Evolutionary conservation across 108 stramenopile genomes (phyloP).

Genomic region (Craspedostauros australis): DNA sequence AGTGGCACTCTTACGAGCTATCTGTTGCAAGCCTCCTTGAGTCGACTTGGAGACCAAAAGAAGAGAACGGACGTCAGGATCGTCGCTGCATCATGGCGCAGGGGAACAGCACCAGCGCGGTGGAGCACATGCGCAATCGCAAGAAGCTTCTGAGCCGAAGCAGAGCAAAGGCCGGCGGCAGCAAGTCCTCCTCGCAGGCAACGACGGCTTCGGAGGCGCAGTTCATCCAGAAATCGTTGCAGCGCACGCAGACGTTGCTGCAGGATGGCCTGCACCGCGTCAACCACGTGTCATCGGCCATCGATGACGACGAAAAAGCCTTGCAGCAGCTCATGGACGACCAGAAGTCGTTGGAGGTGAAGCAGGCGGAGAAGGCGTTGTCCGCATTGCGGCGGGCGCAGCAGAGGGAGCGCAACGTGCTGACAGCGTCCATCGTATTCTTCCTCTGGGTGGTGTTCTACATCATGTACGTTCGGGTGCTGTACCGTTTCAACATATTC

Average conservation of each 20-base stretch:
- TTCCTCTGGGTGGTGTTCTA: constrained; percentile 43
- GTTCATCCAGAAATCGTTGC: constrained; percentile 40
- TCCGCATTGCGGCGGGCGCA: constrained; percentile 39
- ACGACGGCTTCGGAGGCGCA: constrained; percentile 59
- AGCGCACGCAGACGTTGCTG: constrained; percentile 41
- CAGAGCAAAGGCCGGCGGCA: too few species aligned
- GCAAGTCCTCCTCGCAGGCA: too few species aligned
- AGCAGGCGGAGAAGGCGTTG: constrained; percentile 37
- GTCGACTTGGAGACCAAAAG: too few species aligned
- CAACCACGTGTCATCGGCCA: constrained; percentile 36
- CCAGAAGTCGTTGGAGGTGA: constrained; percentile 37
- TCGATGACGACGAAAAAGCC: constrained; percentile 45
- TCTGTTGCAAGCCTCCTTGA: too few species aligned
- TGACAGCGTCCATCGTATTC: constrained; percentile 40
- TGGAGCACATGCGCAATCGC: too few species aligned
- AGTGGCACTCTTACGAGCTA: too few species aligned
- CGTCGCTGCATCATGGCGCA: too few species aligned
- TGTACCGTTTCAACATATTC: too few species aligned
- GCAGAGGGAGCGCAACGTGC: constrained; percentile 35
- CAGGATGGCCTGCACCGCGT: constrained; percentile 51
- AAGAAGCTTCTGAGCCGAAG: too few species aligned
- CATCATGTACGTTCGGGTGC: constrained; percentile 48
- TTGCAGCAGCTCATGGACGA: constrained; percentile 37
- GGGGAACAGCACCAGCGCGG: too few species aligned
- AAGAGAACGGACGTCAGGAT: too few species aligned